A percentile compares a stretch with the other conserved stretches of the same genome.
These are phyloP conservation scores for Truncatella angustata DNA, from an alignment of 2,329 filamentous ascomycete genomes.

Conservation along the genomic window DNA sequence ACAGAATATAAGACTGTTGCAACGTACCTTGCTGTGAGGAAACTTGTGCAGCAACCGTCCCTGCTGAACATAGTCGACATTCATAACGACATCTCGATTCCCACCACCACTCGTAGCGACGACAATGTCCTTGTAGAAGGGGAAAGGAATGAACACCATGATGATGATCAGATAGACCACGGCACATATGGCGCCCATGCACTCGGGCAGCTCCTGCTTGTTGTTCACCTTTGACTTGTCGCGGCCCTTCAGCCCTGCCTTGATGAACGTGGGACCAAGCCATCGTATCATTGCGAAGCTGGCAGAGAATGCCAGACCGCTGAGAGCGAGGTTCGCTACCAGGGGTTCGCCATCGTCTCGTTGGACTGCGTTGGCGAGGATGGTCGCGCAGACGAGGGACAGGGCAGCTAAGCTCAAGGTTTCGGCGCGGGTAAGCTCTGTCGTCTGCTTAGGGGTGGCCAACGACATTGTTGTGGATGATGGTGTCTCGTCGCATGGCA, in stretches of 20 bases:
- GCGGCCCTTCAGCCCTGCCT: slow-evolving; percentile 81
- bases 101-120: slow-evolving; percentile 91
- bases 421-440: slow-evolving; percentile 50
- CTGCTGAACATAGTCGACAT: slow-evolving; percentile 70
- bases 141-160: slow-evolving; percentile 92
- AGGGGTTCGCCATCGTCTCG: slow-evolving; percentile 80
- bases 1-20: too few relatives aligned
- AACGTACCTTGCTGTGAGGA: slow-evolving; percentile 83
- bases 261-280: slow-evolving; percentile 88
- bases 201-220: slow-evolving; percentile 69
- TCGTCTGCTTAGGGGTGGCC: slow-evolving; percentile 21
- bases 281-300: slow-evolving; percentile 87
- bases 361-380: slow-evolving; percentile 78
- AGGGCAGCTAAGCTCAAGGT: slow-evolving; percentile 59
- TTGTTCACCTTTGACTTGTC: slow-evolving; percentile 75
- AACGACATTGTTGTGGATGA: neutral
- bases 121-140: slow-evolving; percentile 98
- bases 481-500: neutral
- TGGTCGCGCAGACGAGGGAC: slow-evolving; percentile 64
- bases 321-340: slow-evolving; percentile 83
- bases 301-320: slow-evolving; percentile 76
- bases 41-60: slow-evolving; percentile 88
- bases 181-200: slow-evolving; percentile 92
- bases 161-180: slow-evolving; percentile 87
- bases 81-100: slow-evolving; percentile 81